Base-by-base conservation (phyloP, 73 alveolate species). In the Symbiodinium pilosum region DNA sequence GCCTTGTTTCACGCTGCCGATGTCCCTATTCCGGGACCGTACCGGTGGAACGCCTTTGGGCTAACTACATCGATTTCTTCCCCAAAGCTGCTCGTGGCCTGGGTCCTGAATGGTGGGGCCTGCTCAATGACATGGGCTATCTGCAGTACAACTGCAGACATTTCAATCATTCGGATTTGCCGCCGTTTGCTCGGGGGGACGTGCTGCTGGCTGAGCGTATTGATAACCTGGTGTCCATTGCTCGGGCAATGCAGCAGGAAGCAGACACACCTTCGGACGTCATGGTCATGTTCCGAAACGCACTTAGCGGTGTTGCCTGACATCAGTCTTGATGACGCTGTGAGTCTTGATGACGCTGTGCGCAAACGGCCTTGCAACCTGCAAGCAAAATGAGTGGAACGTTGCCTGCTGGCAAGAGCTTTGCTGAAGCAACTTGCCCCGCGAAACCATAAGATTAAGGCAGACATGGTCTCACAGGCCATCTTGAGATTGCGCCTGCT, bases 1-100 rank as follows among this genome's bases (percentile, higher is more conserved):
- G 26, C 43, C 26, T 47, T 52, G 59, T 18, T 83, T 41, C 91
- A 83, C 51, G 68, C 91, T 12, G 68, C 91, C 9, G 91, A 69
- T 40, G 43, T 83, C 28, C 42, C 40, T 4, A n/a, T 32, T 14
- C 91, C 24, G 91, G 91, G 8, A 83, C 91, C 6, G 39, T 83
- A 28, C 91, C 91, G 40, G 91, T 83, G 64, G 91, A 83, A 40
- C 59, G 91, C 41, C 68, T 83, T 28, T 83, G 91, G 91, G 36
- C 69, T 30, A 11, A 5, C 34, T 3, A 5, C 41, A 8, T 83
- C 41, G 28, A 51, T 30, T 39, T 83, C 68, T 51, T 43, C 43
- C 91, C 91, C 2, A 18, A 4, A 16, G 41, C 71, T 28, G 30
- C 91, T 28, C 91, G 91, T 20, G 6, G 59, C 28, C 26, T 83